phyloP scores from a whole-genome alignment of 192 early-diverging fungal species.

The Chytriomyces sp. region DNA sequence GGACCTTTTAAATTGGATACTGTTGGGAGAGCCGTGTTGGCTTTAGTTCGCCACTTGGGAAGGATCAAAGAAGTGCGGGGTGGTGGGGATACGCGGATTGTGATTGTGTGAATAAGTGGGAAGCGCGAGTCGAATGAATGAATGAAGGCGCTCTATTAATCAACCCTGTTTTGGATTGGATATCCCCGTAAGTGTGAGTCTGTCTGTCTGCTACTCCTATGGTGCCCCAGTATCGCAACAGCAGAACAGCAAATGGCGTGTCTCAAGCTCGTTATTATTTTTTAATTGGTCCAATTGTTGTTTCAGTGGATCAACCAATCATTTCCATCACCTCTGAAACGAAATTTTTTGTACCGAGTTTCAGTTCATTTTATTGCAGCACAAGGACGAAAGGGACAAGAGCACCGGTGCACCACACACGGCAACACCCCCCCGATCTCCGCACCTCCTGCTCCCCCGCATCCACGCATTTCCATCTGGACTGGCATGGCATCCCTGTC shows the following conservation, averaged over 20 bases:
- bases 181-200: not conserved
- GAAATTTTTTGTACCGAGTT: too few species aligned
- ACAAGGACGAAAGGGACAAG: too few species aligned
- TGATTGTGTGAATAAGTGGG: constrained; percentile 39
- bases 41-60: constrained; percentile 47
- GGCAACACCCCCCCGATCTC: too few species aligned
- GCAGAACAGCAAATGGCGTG: not conserved
- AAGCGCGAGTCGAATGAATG: not conserved
- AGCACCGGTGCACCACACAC: too few species aligned
- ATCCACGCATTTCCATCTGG: too few species aligned
- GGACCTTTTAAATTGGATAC: constrained; percentile 49
- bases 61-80: constrained; percentile 57
- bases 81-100: constrained; percentile 52
- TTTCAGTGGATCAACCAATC: too few species aligned
- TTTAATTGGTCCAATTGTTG: too few species aligned
- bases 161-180: not conserved
- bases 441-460: too few species aligned
- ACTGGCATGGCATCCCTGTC: not conserved
- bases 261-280: not conserved
- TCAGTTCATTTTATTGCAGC: too few species aligned
- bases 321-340: too few species aligned
- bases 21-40: constrained; percentile 43
- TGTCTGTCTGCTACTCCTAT: not conserved
- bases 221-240: not conserved
- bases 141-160: too few species aligned